Base-by-base conservation (phyloP, 129 eudicot genomes). In the Escallonia herrerae region DNA sequence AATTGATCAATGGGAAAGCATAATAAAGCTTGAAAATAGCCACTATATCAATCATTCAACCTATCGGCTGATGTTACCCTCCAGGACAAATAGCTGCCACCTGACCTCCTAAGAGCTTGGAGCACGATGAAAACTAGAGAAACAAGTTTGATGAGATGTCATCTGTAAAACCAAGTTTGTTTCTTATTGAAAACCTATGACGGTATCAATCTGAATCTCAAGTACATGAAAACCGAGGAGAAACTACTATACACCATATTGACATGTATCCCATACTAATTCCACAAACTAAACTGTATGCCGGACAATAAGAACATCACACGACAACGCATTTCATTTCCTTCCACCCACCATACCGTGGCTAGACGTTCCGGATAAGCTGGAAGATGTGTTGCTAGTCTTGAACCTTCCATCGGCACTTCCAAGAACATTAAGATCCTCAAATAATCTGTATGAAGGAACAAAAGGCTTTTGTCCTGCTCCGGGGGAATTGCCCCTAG, bases 361-460 rank as follows among this genome's bases (percentile, higher is more conserved):
- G 49, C 66, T 82, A 0, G 78, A 70, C 56, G 84, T 7, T 47
- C 89, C 96, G 6, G 84, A 84, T 58, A 83, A 66, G 53, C 82
- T 63, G 4, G 80, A 58, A 9, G 87, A 70, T n/a, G 86, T 51
- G 43, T 74, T 82, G 57, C 58, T 76, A 8, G 83, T 74, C 40
- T 80, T 82, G 7, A 75, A 67, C 76, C 64, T 79, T 50, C 81
- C 77, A 63, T 77, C 85, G 6, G 70, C 14, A 46, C 77, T 82
- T 3, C 95, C 83, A 11, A 86, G 81, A 51, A 86, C 94, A 70
- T 94, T 80, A 65, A 94, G 97, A 82, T 94, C 99, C 58, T 94
- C 99, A 77, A 94, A 94, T 66, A 94, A 70, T 58, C 97, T 78
- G 72, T 94, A 89, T 1, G 97, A 78, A 7, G 97, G 99, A 66